Conservation (phyloP, 2,329 filamentous ascomycete species). For the Colletotrichum australisinense region DNA sequence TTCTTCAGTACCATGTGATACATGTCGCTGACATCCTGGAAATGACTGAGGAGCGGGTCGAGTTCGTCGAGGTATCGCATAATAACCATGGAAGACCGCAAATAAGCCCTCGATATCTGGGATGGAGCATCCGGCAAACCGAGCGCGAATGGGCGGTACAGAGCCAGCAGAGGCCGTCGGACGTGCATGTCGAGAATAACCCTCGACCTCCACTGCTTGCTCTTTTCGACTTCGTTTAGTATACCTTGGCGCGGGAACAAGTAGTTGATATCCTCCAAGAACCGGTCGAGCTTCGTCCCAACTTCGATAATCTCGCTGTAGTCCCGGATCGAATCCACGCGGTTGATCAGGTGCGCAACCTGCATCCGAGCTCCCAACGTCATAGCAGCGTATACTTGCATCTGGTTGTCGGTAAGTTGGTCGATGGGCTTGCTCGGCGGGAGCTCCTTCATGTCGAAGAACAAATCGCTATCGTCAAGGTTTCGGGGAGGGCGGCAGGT, state of each 20-base stretch:
- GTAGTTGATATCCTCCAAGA: conserved; percentile 65
- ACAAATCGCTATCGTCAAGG: conserved; percentile 63
- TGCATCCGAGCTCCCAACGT: conserved; percentile 62
- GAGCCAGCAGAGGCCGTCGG: conserved; percentile 61
- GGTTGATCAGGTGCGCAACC: conserved; percentile 61
- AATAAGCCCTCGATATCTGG: conserved; percentile 63
- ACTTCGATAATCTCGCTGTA: conserved; percentile 65
- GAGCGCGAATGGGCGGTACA: conserved; percentile 67
- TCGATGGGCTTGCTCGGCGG: conserved; percentile 63
- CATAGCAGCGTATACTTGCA: conserved; percentile 65
- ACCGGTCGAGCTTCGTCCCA: conserved; percentile 63
- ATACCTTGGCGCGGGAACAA: conserved; percentile 60
- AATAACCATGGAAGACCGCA: conserved; percentile 67
- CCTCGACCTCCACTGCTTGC: conserved; percentile 62
- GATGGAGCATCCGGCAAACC: conserved; percentile 61
- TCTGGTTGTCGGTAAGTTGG: conserved; percentile 62
- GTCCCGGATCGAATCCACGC: conserved; percentile 63
- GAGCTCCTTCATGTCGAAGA: conserved; percentile 59
- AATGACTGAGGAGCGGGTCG: conserved; percentile 58
- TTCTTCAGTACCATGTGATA: conserved; percentile 64
- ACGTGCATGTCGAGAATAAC: conserved; percentile 66
- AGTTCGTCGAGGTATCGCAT: conserved; percentile 66
- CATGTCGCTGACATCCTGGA: conserved; percentile 61
- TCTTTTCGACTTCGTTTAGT: conserved; percentile 55
- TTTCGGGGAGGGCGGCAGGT: conserved; percentile 65